phyloP scores from a whole-genome alignment of 2,329 filamentous ascomycete genomes.

The Colletotrichum phormii region DNA sequence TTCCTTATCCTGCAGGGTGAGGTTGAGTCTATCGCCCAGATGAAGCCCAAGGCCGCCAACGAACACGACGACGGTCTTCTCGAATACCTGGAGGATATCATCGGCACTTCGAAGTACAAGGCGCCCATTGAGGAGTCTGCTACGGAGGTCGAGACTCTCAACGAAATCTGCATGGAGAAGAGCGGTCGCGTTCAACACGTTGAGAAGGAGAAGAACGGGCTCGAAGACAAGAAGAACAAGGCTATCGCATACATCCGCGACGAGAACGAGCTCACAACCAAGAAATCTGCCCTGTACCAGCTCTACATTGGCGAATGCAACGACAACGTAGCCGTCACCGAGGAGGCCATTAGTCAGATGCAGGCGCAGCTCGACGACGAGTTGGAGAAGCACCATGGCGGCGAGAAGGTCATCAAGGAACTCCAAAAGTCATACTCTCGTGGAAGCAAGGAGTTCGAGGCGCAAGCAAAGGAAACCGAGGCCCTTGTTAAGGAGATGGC shows the following conservation, averaged over 20 bases:
- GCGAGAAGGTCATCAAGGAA: constrained; percentile 89
- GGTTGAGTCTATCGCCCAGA: constrained; percentile 98
- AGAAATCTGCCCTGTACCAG: constrained; percentile 93
- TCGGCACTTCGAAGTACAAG: constrained; percentile 99
- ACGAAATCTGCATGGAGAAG: constrained; percentile 96
- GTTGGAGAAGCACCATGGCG: constrained; percentile 90
- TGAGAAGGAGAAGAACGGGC: constrained; percentile 92
- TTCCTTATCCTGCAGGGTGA: constrained; percentile 98
- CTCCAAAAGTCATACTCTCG: constrained; percentile 87
- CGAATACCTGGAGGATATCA: constrained; percentile 98
- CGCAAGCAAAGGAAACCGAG: constrained; percentile 84
- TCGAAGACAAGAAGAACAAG: constrained; percentile 97
- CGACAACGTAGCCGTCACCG: constrained; percentile 88
- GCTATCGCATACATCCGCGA: constrained; percentile 89
- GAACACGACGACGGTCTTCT: constrained; percentile 97
- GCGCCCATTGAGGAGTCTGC: constrained; percentile 95
- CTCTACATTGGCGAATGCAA: constrained; percentile 89
- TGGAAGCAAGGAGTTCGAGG: constrained; percentile 85
- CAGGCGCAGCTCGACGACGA: constrained; percentile 88
- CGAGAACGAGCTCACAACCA: constrained; percentile 91
- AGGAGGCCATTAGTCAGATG: constrained; percentile 92
- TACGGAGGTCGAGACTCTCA: constrained; percentile 88
- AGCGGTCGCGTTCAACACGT: constrained; percentile 95
- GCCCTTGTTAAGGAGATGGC: constrained; percentile 85
- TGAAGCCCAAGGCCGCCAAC: constrained; percentile 95